Evolutionary conservation across 2,329 filamentous ascomycete species (phyloP).

Genomic region (Neobulgaria alba): DNA sequence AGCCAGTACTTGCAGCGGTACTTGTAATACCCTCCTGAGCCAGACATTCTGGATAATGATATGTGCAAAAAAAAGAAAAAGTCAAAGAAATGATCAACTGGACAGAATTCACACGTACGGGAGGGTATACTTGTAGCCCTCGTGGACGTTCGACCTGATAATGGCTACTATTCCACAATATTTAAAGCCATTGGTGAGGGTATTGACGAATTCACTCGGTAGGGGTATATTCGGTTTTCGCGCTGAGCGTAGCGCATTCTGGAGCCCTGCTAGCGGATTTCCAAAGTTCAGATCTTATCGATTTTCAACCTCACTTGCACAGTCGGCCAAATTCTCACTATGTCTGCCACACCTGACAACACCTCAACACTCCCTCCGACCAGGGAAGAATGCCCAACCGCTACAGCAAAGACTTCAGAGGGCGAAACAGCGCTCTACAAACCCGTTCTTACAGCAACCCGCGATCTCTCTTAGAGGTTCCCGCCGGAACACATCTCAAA

Average conservation of each 20-base stretch:
- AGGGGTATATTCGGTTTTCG: too few relatives aligned
- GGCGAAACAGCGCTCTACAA: too few relatives aligned
- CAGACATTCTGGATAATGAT: constrained; percentile 17
- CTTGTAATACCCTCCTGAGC: constrained; percentile 33
- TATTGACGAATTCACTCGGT: too few relatives aligned
- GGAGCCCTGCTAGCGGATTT: too few relatives aligned
- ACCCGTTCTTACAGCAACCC: neutral
- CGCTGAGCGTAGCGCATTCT: too few relatives aligned
- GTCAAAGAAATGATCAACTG: constrained; percentile 2
- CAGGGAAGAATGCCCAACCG: too few relatives aligned
- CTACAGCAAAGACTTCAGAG: too few relatives aligned
- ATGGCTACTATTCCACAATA: constrained; percentile 1
- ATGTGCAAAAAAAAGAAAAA: neutral
- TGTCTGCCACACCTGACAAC: too few relatives aligned
- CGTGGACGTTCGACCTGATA: constrained; percentile 1
- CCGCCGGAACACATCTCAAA: neutral
- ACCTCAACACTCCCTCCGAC: too few relatives aligned
- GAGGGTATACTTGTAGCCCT: constrained; percentile 1
- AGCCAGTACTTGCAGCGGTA: constrained; percentile 47
- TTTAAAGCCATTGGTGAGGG: neutral
- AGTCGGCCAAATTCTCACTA: too few relatives aligned
- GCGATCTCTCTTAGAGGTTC: neutral
- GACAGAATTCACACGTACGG: neutral
- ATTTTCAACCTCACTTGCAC: too few relatives aligned
- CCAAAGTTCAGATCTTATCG: too few relatives aligned